A percentile compares a stretch with the other conserved stretches of the same genome.
phyloP scores from a whole-genome alignment of 768 basidiomycete genomes.

The Hericium erinaceus region DNA sequence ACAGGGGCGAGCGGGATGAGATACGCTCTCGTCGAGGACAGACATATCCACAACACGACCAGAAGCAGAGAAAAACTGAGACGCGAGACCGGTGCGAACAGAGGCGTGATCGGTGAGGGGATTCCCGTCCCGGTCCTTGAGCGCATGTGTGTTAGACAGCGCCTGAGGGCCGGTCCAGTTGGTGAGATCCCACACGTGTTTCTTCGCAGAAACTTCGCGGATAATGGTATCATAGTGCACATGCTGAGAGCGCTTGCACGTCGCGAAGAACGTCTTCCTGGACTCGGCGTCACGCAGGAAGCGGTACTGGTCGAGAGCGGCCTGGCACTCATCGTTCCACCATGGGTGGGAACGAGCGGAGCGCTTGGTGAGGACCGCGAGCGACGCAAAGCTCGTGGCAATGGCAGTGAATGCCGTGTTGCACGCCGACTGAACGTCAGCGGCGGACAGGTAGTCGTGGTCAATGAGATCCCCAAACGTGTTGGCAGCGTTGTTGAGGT shows the following conservation, averaged over 20 bases:
- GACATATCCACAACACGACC: background rate
- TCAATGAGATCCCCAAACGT: too few relatives aligned
- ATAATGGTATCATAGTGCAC: background rate
- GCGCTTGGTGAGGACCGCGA: background rate
- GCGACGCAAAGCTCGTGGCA: background rate
- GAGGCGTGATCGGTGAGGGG: background rate
- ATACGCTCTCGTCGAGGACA: background rate
- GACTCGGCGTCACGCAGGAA: background rate
- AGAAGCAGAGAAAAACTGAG: background rate
- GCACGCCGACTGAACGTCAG: background rate
- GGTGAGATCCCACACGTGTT: background rate
- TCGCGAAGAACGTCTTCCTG: background rate
- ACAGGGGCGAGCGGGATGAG: background rate
- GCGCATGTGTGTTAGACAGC: background rate
- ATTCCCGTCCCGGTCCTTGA: background rate
- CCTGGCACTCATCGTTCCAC: background rate
- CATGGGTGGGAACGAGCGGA: background rate
- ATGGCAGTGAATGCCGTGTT: background rate
- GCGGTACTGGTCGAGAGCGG: background rate
- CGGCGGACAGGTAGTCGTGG: too few relatives aligned
- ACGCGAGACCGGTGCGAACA: background rate
- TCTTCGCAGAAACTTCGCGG: background rate
- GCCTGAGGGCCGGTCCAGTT: background rate
- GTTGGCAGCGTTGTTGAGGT: too few relatives aligned
- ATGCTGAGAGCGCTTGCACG: background rate